Evolutionary conservation across 768 basidiomycete species (phyloP).

Genomic region (Mycena albidolilacea): DNA sequence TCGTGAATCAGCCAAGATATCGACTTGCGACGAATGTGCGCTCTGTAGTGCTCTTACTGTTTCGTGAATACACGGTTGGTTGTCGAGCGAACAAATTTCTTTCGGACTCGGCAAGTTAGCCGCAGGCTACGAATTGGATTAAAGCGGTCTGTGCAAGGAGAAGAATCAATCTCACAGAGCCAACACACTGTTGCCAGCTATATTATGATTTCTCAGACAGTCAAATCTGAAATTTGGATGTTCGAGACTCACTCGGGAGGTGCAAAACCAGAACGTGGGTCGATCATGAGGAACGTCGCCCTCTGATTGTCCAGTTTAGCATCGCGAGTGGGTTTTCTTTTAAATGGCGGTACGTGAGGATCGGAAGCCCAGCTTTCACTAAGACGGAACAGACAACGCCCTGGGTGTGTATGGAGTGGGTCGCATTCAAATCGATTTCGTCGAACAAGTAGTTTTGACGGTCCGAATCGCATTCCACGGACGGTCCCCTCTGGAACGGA

Average conservation of each 20-base stretch:
- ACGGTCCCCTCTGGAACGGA: neutral
- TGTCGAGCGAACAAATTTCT: neutral
- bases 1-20: too few relatives aligned
- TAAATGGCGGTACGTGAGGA: slow-evolving; percentile 47
- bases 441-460: neutral
- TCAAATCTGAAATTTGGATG: neutral
- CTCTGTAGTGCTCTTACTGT: too few relatives aligned
- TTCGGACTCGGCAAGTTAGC: too few relatives aligned
- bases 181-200: slow-evolving; percentile 37
- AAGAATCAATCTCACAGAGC: slow-evolving; percentile 15
- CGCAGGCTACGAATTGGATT: too few relatives aligned
- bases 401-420: slow-evolving; percentile 45
- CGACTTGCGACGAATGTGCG: too few relatives aligned
- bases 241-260: slow-evolving; percentile 40
- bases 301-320: slow-evolving; percentile 48
- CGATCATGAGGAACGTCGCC: slow-evolving; percentile 48
- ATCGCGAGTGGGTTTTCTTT: slow-evolving; percentile 40
- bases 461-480: slow-evolving; percentile 8
- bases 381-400: slow-evolving; percentile 47
- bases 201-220: neutral
- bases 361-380: slow-evolving; percentile 46
- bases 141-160: too few relatives aligned
- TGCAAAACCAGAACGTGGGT: slow-evolving; percentile 46
- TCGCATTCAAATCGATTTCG: slow-evolving; percentile 24
- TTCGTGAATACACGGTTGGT: neutral